Base-by-base conservation (phyloP, 257 asterid genomes). In the Lycium ferocissimum region DNA sequence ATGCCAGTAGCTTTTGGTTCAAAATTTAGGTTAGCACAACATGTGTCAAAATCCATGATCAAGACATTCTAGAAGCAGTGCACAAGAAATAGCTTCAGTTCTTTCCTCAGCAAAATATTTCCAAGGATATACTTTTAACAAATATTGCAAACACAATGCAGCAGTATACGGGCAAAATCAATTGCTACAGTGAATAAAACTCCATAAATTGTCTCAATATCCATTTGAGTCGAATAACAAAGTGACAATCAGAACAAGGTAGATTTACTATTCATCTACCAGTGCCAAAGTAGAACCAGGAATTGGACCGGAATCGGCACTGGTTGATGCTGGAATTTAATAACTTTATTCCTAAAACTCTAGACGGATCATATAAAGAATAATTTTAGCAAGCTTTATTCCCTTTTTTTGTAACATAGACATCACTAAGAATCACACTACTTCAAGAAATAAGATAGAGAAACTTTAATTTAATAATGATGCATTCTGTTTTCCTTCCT, bases 201-300 rank as follows among this genome's bases (percentile, higher is more conserved):
- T 51, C 82, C 51, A 53, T 14, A 26, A 76, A 75, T 61, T 12
- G 61, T 3, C 40, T 75, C 15, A 49, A 49, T 49, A 51, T 17
- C 47, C 63, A 76, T 76, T 76, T 51, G 20, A 26, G 65, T 76
- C 3, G 8, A 53, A 22, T 76, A 76, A 76, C 82, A 76, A 26
- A 13, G 82, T 53, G n/a, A 51, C 49, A 51, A 51, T 53, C 47
- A 51, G 22, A 76, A 76, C 81, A 75, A 20, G 61, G 43, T 47
- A 49, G 43, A 75, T 20, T 47, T 75, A 75, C 47, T 51, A 76
- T 76, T 51, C 47, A 76, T 76, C 82, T 76, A 76, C 17, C 47
- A 1, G 26, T 51, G 59, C 63, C 65, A 76, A 76, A 2, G 15
- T 49, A 76, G 47, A 76, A 13, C 20, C n/a, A 33, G 7, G 7